Base-by-base conservation (phyloP, 2,329 filamentous ascomycete genomes). In the Arthrobotrys megalospora region DNA sequence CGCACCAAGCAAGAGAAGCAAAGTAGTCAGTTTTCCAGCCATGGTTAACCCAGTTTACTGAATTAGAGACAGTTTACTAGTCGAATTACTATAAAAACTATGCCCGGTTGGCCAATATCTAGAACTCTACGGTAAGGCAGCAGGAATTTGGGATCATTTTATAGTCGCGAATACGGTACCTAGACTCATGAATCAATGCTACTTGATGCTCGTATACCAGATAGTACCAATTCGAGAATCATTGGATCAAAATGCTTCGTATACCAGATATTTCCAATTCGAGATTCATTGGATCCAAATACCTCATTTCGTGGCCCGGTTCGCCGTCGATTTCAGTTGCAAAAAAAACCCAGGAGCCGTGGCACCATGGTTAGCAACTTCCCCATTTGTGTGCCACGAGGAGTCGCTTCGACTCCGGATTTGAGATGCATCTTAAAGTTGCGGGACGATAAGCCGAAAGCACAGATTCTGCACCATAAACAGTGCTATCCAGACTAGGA, bases 371-470 rank as follows among this genome's bases (percentile, higher is more conserved):
- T 64, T 64, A 36, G 41, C 60, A 41, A 64, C 41, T 7, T 36
- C n/a, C 14, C 3, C 43, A 36, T 0, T 11, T 43, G 34, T 24
- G 16, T 53, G 63, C 48, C 36, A 53, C 28, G 34, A 67, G 63
- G 34, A 53, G 34, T n/a, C 28, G 28, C 8, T 24, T 67, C 47
- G 47, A 67, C 34, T 50, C 47, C 63, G 21, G 16, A 53, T 67
- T 67, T 41, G 47, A 67, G 32, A 55, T 67, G 21, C 12, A 45
- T 53, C 12, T 32, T 28, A 45, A n/a, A 24, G 12, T 67, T 41
- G 66, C 73, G 73, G 73, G 52, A 77, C 73, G 73, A 38, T 64
- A 28, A 55, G 73, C 73, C 73, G 73, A 65, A 38, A 66, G 1
- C 41, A 58, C 62, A 21, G 53, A 38, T 41, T 28, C 43, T 16